These are phyloP conservation scores for Colletotrichum sp. DNA, from an alignment of 2,329 filamentous ascomycete genomes.

Conservation along the genomic window DNA sequence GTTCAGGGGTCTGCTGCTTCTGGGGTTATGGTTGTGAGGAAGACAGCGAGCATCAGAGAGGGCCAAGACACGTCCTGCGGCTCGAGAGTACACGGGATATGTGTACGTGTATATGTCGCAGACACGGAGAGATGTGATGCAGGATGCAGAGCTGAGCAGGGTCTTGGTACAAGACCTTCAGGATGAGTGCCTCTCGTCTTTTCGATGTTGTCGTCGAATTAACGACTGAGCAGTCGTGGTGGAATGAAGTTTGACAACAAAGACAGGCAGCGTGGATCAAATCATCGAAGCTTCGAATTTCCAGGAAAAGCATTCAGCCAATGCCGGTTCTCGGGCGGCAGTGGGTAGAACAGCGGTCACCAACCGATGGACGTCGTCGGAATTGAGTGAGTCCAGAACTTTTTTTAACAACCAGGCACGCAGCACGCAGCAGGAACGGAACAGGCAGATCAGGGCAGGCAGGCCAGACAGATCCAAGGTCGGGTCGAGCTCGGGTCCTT, in stretches of 20 bases:
- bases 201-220: too few relatives aligned
- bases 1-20: not conserved
- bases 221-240: not conserved
- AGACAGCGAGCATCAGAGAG: not conserved
- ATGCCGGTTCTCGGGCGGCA: not conserved
- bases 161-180: not conserved
- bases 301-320: not conserved
- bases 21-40: not conserved
- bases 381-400: constrained; percentile 12
- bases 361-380: constrained; percentile 3
- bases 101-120: not conserved
- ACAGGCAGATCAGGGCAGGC: not conserved
- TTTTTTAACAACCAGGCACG: not conserved
- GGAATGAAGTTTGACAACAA: not conserved
- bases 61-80: not conserved
- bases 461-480: not conserved
- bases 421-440: not conserved
- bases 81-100: too few relatives aligned
- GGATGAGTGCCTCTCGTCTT: not conserved
- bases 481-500: constrained; percentile 4
- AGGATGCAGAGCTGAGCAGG: not conserved
- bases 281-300: not conserved
- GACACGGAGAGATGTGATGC: not conserved
- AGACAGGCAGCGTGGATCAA: not conserved
- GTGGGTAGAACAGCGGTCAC: not conserved